A percentile compares a stretch with the other conserved stretches of the same genome.
These are phyloP conservation scores for bread wheat (Triticum aestivum) DNA, from an alignment of 176 grass and related monocot genomes.

Conservation along the genomic window IWGSC_CS_RefSeq_v2.1 NC_057806.1:20849989-20850488, in stretches of 20 bases:
- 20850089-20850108: background rate
- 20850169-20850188: background rate
- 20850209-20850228: background rate
- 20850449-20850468: constrained; percentile 74
- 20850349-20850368: background rate
- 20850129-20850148: constrained; percentile 2
- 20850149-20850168: background rate
- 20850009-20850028: background rate
- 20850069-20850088: background rate
- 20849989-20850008: background rate
- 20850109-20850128: background rate
- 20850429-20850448: constrained; percentile 62
- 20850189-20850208: background rate
- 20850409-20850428: background rate
- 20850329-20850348: constrained; percentile 53
- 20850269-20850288: constrained; percentile 58
- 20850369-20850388: background rate
- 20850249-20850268: constrained; percentile 76
- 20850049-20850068: background rate
- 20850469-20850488: constrained; percentile 80
- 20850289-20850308: constrained; percentile 59
- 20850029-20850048: background rate
- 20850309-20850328: constrained; percentile 55
- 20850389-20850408: background rate
- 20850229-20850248: constrained; percentile 24